Evolutionary conservation across 257 asterid species (phyloP).

Genomic region (Salvia hispanica): DNA sequence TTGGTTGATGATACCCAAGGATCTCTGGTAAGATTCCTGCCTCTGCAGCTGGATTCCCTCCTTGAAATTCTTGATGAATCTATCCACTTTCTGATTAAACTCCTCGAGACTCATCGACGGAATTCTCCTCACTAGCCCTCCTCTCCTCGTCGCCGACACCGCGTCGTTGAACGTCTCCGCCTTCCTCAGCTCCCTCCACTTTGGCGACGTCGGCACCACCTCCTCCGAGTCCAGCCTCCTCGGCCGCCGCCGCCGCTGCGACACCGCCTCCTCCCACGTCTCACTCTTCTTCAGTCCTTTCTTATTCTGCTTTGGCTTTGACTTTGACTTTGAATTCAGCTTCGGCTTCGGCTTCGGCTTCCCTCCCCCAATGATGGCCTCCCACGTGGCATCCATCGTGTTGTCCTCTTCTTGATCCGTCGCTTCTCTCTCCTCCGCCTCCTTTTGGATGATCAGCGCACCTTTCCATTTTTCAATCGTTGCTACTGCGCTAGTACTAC

Average conservation of each 20-base stretch:
- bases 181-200: conserved; percentile 58
- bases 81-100: conserved; percentile 52
- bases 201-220: conserved; percentile 34
- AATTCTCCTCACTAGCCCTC: conserved; percentile 55
- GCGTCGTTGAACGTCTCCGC: conserved; percentile 70
- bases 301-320: conserved; percentile 22
- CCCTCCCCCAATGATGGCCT: conserved; percentile 45
- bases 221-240: conserved; percentile 42
- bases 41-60: conserved; percentile 32
- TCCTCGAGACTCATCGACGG: conserved; percentile 53
- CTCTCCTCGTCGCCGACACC: conserved; percentile 48
- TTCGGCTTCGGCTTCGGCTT: neutral
- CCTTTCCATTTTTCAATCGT: neutral
- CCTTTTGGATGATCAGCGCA: neutral
- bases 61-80: conserved; percentile 56
- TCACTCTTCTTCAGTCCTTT: conserved; percentile 49
- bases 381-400: conserved; percentile 74
- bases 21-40: neutral
- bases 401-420: conserved; percentile 25
- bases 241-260: conserved; percentile 1
- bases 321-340: too few relatives aligned
- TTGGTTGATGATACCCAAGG: neutral
- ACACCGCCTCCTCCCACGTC: conserved; percentile 38
- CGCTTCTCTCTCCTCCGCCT: neutral
- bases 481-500: too few relatives aligned